A percentile compares a stretch with the other conserved stretches of the same genome.
Evolutionary conservation across 2,329 filamentous ascomycete species (phyloP).

Genomic region (Beauveria sp.): DNA sequence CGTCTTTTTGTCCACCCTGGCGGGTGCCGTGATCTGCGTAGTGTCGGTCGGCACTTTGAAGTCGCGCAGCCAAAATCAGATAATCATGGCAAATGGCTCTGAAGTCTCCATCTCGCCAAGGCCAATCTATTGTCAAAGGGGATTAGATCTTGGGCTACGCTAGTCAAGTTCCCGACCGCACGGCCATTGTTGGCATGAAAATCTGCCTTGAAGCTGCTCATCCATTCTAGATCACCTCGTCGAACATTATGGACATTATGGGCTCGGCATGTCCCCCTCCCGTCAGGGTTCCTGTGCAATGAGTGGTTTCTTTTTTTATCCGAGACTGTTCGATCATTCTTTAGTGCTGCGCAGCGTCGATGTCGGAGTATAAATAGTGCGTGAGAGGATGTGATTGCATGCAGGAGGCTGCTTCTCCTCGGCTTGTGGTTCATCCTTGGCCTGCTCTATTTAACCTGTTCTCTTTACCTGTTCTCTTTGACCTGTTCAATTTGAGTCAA

Average conservation of each 20-base stretch:
- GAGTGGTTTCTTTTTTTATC: not conserved
- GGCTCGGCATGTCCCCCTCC: not conserved
- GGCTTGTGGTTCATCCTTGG: too few species aligned
- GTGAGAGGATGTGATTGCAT: too few species aligned
- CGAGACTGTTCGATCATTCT: too few species aligned
- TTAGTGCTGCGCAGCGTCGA: too few species aligned
- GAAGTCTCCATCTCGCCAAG: conserved; percentile 1
- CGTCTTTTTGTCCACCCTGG: not conserved
- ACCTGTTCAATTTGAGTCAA: too few species aligned
- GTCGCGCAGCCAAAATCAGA: not conserved
- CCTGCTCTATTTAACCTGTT: too few species aligned
- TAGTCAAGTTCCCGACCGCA: not conserved
- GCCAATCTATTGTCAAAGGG: not conserved
- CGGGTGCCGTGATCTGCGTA: not conserved
- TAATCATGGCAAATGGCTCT: not conserved
- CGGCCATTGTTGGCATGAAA: not conserved
- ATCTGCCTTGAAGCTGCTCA: not conserved
- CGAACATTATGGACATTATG: not conserved
- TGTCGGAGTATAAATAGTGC: too few species aligned
- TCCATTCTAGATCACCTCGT: not conserved
- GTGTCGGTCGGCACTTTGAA: not conserved
- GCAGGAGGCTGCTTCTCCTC: too few species aligned
- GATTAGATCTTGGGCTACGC: not conserved
- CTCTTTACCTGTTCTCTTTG: too few species aligned
- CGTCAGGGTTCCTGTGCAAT: not conserved